phyloP scores from a whole-genome alignment of 139 green algal species.

The Chlamydomonas sp. region DNA sequence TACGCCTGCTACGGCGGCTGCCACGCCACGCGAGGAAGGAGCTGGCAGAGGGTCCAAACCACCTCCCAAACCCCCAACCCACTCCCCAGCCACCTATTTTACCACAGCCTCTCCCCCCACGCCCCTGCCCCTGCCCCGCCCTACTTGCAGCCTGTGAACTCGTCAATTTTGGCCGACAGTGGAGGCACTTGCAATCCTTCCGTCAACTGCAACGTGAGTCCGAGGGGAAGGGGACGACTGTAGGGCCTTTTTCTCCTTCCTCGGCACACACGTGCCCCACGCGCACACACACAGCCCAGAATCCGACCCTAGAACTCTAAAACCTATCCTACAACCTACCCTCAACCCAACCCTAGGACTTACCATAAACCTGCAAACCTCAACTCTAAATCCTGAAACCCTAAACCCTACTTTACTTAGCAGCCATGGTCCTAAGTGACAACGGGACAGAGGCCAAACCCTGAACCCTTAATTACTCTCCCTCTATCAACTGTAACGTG shows the following conservation, averaged over 20 bases:
- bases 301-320: background rate
- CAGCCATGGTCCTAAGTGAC: no score
- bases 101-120: no score
- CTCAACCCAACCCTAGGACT: background rate
- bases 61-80: no score
- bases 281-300: no score
- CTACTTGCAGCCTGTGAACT: slow-evolving; percentile 60
- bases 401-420: background rate
- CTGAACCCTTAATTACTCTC: no score
- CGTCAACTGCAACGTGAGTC: slow-evolving; percentile 16
- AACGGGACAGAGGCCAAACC: no score
- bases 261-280: no score
- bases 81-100: no score
- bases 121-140: slow-evolving; percentile 35
- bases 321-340: background rate
- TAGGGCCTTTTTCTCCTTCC: background rate
- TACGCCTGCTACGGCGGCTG: no score
- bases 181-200: slow-evolving; percentile 38
- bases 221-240: background rate
- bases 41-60: no score
- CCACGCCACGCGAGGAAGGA: no score
- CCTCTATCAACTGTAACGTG: no score
- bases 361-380: slow-evolving; percentile 1
- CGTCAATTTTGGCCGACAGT: slow-evolving; percentile 24
- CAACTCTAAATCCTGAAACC: background rate